Evolutionary conservation across 345 rosid genomes (phyloP), one percentile per base, ranked within the genome.

Genomic region (Populus nigra): DNA sequence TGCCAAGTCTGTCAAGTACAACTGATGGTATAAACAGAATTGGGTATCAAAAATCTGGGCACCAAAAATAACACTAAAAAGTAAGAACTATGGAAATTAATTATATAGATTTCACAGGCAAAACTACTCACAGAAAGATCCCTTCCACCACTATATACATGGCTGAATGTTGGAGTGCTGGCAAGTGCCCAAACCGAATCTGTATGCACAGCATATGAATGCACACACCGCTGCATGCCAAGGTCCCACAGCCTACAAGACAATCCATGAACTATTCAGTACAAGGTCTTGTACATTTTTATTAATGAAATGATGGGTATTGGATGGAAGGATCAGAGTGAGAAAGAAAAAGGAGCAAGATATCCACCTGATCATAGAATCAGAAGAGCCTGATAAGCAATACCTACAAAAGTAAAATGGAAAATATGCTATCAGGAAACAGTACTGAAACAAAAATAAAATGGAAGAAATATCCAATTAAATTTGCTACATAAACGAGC

Each of bases 141-240:
- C 87, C 99, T 91, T 77, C 99, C 99, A 65, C 99, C 99, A 68
- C 99, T 96, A 81, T 96, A 96, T 83, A 94, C 99, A 77, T 96
- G 98, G 88, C 85, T 91, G 85, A 96, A 94, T 23, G 98, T 81
- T 27, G 99, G 89, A 72, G 93, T 88, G 90, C 98, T 91, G 69
- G 99, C 98, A 88, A 96, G 98, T 35, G 99, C 97, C 99, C 99
- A 96, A 69, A 96, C 99, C 84, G 99, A 96, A 88, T 96, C 98
- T 59, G 99, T 96, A 82, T 96, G 99, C 80, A 96, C 99, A 23
- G 99, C 98, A 86, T 96, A 96, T 65, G 99, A 94, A 87, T 96
- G 99, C 83, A 96, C 73, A 76, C 99, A 96, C 68, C 99, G 92
- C 84, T 96, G 99, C 89, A 94, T 98, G 80, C 99, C 98, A 84